Base-by-base conservation (phyloP, 2,329 filamentous ascomycete genomes). In the Reticulascus tulasneorum region DNA sequence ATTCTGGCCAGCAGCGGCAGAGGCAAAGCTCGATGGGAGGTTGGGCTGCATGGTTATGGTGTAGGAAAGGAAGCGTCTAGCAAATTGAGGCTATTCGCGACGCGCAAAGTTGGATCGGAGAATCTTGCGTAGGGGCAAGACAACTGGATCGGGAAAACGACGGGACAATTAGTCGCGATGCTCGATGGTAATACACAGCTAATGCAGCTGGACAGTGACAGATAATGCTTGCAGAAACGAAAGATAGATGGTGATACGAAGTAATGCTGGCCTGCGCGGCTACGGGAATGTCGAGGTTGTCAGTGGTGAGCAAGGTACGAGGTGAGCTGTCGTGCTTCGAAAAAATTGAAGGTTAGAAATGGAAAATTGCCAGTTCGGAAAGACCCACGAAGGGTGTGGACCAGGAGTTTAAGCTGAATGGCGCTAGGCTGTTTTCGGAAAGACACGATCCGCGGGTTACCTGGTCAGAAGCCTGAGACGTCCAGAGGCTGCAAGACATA, bases 21-120 rank as follows among this genome's bases (percentile, higher is more conserved):
- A 88, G 60, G 85, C 85, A 67, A 90, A 90, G 73, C 83, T 89
- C 52, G 85, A 87, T 54, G 84, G 81, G 62, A 88, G 76, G 68
- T 84, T 82, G 60, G 81, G 79, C 68, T 83, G 77, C 84, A 88
- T 73, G 42, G 46, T 63, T 50, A 49, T 49, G 37, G 32, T 37
- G 29, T 25, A 38, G 29, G 23, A 23, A 12, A 40, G n/a, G n/a
- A 19, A 23, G 16, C 9, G 22, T 20, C 12, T 9, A 18, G 23
- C 10, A 12, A 24, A 20, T 24, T 34, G 10, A 26, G 23, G 19
- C 34, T 13, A 19, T 19, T 33, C 25, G 29, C 22, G 29, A 24
- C 25, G 33, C 20, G 29, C 21, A 37, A 37, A 25, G 18, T 23
- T 33, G 16, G 21, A 9, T 12, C 19, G 21, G 25, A 13, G 13